Base-by-base conservation (phyloP, 768 basidiomycete genomes). In the Leccinum fibrillosum region DNA sequence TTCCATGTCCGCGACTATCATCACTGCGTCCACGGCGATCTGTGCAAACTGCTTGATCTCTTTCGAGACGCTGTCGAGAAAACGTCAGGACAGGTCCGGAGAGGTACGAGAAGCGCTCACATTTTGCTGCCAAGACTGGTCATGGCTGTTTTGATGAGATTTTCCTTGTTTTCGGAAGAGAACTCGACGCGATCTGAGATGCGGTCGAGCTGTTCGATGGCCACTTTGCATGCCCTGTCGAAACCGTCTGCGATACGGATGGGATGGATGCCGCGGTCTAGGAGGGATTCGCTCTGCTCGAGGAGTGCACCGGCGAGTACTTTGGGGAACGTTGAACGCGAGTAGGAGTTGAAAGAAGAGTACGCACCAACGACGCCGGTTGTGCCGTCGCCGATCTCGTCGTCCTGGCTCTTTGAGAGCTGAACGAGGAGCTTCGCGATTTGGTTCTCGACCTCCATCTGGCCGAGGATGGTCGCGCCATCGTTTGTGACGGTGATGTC, bases 401-500 rank as follows among this genome's bases (percentile, higher is more conserved):
- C 97, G 73, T 99, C 97, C 78, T 99, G 97, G 72, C 91, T 94
- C 79, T 95, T 96, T 17, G 93, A 95, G 44, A 98, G 80, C 69
- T 98, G 91, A 2, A 99, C 97, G 34, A 99, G 83, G 48, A 99
- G 83, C 76, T 97, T 99, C 59, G 97, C 97, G 69, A 99, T 96
- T 78, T 96, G 96, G 72, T 99, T 96, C 69, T 98, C 96, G 53
- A 98, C 95, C 74, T 97, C 93, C 94, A 99, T 98, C 78, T 98
- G 96, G 23, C 94, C 86, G 56, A 99, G 80, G 65, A 99, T 99
- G 23, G 97, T 99, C 6, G 97, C 97, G 52, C 97, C 97, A 75
- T 99, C 97, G 75, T 99, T 99, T 13, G 97, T 98, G 37, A 98
- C 96, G 32, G 95, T 98, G 68, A 99, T 98, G 67, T 99, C 97